Percentiles rank a stretch among this genome's conserved stretches.
Conservation (phyloP, 2,329 filamentous ascomycete genomes). For the Parascedosporium putredinis region DNA sequence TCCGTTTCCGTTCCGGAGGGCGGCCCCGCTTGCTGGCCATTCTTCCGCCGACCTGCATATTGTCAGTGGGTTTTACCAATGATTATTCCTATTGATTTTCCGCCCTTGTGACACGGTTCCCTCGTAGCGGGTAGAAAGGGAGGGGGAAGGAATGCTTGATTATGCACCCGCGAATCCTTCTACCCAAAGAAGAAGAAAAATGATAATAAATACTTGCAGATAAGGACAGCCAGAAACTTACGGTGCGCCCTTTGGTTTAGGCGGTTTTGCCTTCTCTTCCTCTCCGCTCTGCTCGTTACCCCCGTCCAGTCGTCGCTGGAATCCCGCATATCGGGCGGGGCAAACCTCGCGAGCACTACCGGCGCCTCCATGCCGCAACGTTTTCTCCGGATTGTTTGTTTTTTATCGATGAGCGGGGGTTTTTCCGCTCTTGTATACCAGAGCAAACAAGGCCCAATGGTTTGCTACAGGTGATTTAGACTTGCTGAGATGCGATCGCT, state of each 20-base stretch:
- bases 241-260: conserved; percentile 17
- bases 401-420: too few species aligned
- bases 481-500: too few species aligned
- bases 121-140: neutral
- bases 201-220: neutral
- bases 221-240: conserved; percentile 13
- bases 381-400: neutral
- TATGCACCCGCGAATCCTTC: too few species aligned
- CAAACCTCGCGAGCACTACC: neutral
- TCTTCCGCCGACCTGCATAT: conserved; percentile 1
- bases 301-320: conserved; percentile 23
- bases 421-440: too few species aligned
- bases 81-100: neutral
- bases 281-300: conserved; percentile 16
- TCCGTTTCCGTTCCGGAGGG: conserved; percentile 1
- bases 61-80: neutral
- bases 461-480: too few species aligned
- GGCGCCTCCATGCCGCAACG: neutral
- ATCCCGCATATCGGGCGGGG: neutral
- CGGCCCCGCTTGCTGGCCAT: neutral
- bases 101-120: neutral
- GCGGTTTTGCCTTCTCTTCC: conserved; percentile 17
- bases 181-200: neutral
- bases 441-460: too few species aligned
- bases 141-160: too few species aligned